Conservation (phyloP, 495 filamentous ascomycete genomes). For the Daldinia vernicosa region DNA sequence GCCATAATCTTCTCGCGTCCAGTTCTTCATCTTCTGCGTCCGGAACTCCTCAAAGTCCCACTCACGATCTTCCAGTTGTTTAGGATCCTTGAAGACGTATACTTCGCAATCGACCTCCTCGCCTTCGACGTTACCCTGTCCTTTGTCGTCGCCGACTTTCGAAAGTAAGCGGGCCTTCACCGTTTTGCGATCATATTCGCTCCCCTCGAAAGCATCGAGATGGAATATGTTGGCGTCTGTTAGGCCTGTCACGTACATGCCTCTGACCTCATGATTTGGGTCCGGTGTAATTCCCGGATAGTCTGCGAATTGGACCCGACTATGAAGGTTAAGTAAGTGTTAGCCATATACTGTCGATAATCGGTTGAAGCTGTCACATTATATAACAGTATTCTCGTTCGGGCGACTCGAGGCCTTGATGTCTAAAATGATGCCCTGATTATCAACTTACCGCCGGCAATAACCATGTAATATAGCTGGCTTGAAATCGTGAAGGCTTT, state of each 20-base stretch:
- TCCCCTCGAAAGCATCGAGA: constrained; percentile 85
- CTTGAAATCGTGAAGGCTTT: constrained; percentile 66
- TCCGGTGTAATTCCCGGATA: constrained; percentile 84
- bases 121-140: constrained; percentile 59
- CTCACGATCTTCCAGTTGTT: constrained; percentile 69
- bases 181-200: constrained; percentile 69
- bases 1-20: constrained; percentile 56
- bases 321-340: constrained; percentile 15
- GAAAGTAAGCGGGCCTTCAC: constrained; percentile 69
- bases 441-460: constrained; percentile 70
- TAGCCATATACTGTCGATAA: not conserved
- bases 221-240: constrained; percentile 77
- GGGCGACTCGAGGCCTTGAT: not conserved
- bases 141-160: constrained; percentile 50
- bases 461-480: constrained; percentile 80
- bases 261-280: constrained; percentile 69
- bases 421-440: not conserved
- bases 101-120: constrained; percentile 72
- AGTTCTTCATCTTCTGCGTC: constrained; percentile 68
- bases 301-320: constrained; percentile 63
- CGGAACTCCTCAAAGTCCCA: constrained; percentile 86
- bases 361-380: not conserved
- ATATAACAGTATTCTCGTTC: not conserved
- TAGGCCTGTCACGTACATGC: constrained; percentile 80
- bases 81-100: constrained; percentile 74